phyloP scores from a whole-genome alignment of 345 rosid genomes.

The Conringia planisiliqua region DNA sequence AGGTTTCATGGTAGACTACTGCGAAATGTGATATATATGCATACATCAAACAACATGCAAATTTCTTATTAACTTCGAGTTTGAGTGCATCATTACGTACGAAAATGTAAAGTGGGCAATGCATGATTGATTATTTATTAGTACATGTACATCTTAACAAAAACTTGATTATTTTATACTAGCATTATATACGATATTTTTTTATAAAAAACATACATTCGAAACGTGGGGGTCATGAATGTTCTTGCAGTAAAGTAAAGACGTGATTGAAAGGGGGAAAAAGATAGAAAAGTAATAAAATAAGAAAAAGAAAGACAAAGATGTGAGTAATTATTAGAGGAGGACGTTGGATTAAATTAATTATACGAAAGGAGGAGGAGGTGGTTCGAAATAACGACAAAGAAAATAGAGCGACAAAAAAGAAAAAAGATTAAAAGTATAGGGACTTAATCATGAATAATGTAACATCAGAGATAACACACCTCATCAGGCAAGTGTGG shows the following conservation, averaged over 20 bases:
- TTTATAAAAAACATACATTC: slow-evolving; percentile 9
- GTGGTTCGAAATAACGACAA: background rate
- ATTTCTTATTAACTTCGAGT: background rate
- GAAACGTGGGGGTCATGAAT: slow-evolving; percentile 39
- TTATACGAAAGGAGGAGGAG: background rate
- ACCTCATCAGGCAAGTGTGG: slow-evolving; percentile 14
- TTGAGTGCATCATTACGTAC: slow-evolving; percentile 5
- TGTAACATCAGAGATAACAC: slow-evolving; percentile 10
- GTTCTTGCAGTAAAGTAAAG: slow-evolving; percentile 33
- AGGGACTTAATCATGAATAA: slow-evolving; percentile 13
- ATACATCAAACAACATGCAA: too few species aligned
- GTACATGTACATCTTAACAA: background rate
- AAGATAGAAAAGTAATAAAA: slow-evolving; percentile 18
- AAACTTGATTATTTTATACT: background rate
- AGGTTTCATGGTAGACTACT: too few species aligned
- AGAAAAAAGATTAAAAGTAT: background rate
- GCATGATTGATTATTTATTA: slow-evolving; percentile 28
- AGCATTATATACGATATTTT: background rate
- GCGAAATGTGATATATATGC: background rate
- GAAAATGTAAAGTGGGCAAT: slow-evolving; percentile 11
- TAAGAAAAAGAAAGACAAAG: slow-evolving; percentile 10
- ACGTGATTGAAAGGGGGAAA: slow-evolving; percentile 26
- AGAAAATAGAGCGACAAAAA: background rate
- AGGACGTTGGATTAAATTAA: slow-evolving; percentile 4
- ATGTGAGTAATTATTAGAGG: slow-evolving; percentile 26